Evolutionary conservation across 1,139 yeast genomes (phyloP), one percentile per base, ranked within the genome.

Genomic region (Yarrowia galli): DNA sequence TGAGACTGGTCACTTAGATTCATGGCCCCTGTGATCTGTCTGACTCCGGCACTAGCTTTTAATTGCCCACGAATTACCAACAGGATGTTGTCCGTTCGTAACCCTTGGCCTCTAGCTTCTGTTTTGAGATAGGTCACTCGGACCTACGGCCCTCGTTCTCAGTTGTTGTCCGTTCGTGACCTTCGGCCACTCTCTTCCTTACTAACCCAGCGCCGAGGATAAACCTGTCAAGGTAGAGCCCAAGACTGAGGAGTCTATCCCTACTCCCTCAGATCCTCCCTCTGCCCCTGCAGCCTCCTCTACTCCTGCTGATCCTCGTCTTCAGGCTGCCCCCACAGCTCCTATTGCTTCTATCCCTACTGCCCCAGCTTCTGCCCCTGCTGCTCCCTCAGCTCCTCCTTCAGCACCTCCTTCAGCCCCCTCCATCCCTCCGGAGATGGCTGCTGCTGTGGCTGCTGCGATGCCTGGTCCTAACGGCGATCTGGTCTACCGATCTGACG

Each of bases 161-260:
- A 10, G 32, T 28, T 28, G 32, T 28, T 48, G 54, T 48, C 54
- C 54, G 38, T 7, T 48, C 54, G 54, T 22, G 54, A 48, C 54
- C 54, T 48, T n/a, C 54, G 54, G 54, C 54, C 54, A 25, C 54
- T 48, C 54, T 8, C 38, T 48, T 3, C 54, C 56, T 3, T 53
- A 53, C 64, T 61, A 67, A 69, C 69, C 67, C 69, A 73, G 74
- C 70, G 83, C 82, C 67, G 82, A 78, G 67, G 81, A 72, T 28
- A 69, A 71, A 64, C 69, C 68, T 36, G n/a, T n/a, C 40, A 51
- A 51, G 42, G 58, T 20, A 1, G 53, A 46, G 20, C 36, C 53
- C 51, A 45, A 45, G 49, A 16, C 18, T 1, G 45, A 40, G 45
- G 45, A 40, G 13, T 8, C 20, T 15, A 69, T 69, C 45, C 66